Evolutionary conservation across 305 asterid species (phyloP), one percentile per base, ranked within the genome.

Genomic region (Lippia alba): DNA sequence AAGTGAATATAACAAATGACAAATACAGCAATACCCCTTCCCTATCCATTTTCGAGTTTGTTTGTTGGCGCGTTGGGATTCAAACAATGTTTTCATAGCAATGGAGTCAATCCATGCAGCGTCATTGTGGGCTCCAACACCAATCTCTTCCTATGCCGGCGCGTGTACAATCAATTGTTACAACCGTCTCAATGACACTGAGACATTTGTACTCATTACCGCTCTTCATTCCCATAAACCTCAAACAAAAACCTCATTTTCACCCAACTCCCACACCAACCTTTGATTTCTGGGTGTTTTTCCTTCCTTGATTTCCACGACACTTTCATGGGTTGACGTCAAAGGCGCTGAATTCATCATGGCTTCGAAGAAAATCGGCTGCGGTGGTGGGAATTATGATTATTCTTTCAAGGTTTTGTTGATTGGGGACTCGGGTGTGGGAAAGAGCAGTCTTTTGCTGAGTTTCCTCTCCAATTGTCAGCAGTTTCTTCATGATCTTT

Each of bases 381-480:
- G 33, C 17, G 54, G 76, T 7, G 61, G 12, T 7, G 61, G 12
- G 30, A 84, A 78, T 16, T 91, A 83, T 74, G 98, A 91, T 73
- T 89, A 89, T 73, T 93, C 98, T 0, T 93, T 93, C 85, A 91
- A 93, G 97, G 80, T 93, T 44, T 71, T 91, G 82, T 72, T 91
- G 78, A 80, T 91, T 48, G 98, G 98, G 4, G 98, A 93, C 59
- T 93, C 98, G 8, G 92, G 83, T 16, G 98, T 93, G 0, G 98
- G 98, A 44, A 93, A 93, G 79, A 93, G 98, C 74, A 83, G 96
- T 66, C 97, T 93, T 69, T 80, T 93, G 65, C 89, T 86, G 15
- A 85, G 85, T 57, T 91, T 93, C 74, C 74, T 86, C 58, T 83
- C 97, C 1, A 78, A 82, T 53, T 80, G 76, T 4, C 90, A 84